Evolutionary conservation across 441 rosid species (phyloP), one percentile per base, ranked within the genome.

Genomic region (Arabidopsis hybrid): DNA sequence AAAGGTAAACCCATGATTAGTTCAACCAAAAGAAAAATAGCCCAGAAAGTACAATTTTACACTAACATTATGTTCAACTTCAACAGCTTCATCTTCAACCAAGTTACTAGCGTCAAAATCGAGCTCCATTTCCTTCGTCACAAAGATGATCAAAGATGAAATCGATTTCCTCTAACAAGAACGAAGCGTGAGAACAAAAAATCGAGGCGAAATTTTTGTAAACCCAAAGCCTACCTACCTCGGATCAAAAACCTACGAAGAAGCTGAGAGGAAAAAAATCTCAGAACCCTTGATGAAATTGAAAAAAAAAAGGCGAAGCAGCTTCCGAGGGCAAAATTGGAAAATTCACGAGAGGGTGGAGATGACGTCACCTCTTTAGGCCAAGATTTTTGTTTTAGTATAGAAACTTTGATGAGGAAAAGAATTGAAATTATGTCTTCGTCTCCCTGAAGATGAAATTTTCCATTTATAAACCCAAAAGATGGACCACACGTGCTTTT

Each of bases 1-100:
- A 18, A 26, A 78, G 35, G 8, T 7, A 12, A 43, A 17, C 4
- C 21, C 13, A 21, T 59, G 50, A 61, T 65, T 43, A 56, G 40
- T 42, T 38, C 12, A 64, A 43, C 50, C 6, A 58, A 18, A 42
- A 66, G 2, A 6, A 67, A 60, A 68, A 14, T 60, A 43, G 35
- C 26, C 0, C 6, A 61, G 75, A 76, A 78, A 76, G 10, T 51
- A 13, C 12, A 77, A 78, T 45, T 88, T 82, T 75, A 90, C 95
- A 79, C 83, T 75, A 65, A 43, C 73, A 65, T 83, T 80, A 47
- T 80, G 86, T 46, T 77, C 85, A 79, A 83, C 72, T 81, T 85
- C 88, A 74, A 83, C 65, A 72, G 76, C 57, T 43, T 86, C 97
- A 35, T 88, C 92, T 46, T 87, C 94, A 46, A 86, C 72, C 58